Base-by-base conservation (phyloP, 1,284 basidiomycete genomes). In the Cutaneotrichosporon curvatum region DNA sequence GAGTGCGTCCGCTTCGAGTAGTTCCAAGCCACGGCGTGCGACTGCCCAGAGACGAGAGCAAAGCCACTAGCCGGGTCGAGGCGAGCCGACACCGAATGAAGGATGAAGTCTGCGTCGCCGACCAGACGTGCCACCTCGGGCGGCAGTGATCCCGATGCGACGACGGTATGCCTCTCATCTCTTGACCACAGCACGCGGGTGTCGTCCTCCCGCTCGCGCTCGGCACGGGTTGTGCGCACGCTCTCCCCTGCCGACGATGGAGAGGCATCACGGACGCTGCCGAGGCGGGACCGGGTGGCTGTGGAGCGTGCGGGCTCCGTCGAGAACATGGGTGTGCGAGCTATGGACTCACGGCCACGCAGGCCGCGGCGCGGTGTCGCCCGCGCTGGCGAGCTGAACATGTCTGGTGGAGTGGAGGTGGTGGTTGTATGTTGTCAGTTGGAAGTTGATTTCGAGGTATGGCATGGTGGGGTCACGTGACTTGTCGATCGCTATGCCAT, bases 1-100 rank as follows among this genome's bases (percentile, higher is more conserved):
- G 59, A 63, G 53, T 60, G 63, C 35, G 68, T 67, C 40, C 58
- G 65, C 65, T 65, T 72, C 10, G 62, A 51, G 52, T 70, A 74
- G 50, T 74, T 73, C 74, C 74, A 75, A 2, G 71, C 68, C 34
- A 67, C 63, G 44, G 68, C 69, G 19, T 47, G 37, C 8, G 58
- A 52, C 4, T 61, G 56, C 2, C 60, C 65, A 10, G 68, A 43
- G 8, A 74, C 66, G 39, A 67, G 63, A 0, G 72, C 74, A 39
- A 71, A 74, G 1, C 74, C 74, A 3, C 63, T 62, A 3, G 47
- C 37, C 1, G 58, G 45, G 42, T 74, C 73, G 6, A 74, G 45
- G 15, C 63, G 51, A 0, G 63, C 73, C 15, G 61, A 43, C 16
- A 71, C 60, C 0, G 67, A 58, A 31, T 62, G 60, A 2, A 60